Base-by-base conservation (phyloP, 345 rosid species). In the Citrus hindsii region DNA sequence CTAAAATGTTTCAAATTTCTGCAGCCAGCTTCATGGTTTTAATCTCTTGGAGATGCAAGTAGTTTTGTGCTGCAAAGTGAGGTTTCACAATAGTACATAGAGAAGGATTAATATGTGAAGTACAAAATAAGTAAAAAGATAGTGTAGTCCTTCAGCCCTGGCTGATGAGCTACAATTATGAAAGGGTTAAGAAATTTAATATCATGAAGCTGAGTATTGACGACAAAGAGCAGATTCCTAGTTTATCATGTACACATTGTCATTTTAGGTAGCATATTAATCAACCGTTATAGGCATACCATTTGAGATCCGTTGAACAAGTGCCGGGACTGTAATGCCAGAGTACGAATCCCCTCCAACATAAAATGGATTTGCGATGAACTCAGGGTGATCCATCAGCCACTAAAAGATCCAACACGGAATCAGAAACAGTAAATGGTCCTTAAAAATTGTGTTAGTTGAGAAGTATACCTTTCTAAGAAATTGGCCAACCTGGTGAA, bases 271-370 rank as follows among this genome's bases (percentile, higher is more conserved):
- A 46, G 13, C 66, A 35, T 40, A 24, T 6, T 24, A 30, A 5
- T 35, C 48, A 55, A 42, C 51, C 33, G 37, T 46, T 51, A 9
- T 28, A 7, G 33, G 7, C 51, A 9, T 87, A 94, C 95, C 95
- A 68, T 82, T 55, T 28, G 86, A 81, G 72, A 92, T 88, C 18
- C 73, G 77, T 65, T 90, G 89, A 62, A 78, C 89, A 35, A 91
- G 30, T 37, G 81, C 83, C 28, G 98, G 98, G 58, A 92, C 77
- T 22, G 73, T 80, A 2, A 79, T 8, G 75, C 97, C 97, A 4
- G 97, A 82, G 77, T 88, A 92, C 0, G 97, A 94, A 76, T 91
- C 94, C 64, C 95, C 97, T 7, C 90, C 85, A 8, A 91, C 63
- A 25, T 89, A 94, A 33, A 94, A 21, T 14, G 88, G 89, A 78